Evolutionary conservation across 805 yeast genomes (phyloP).

Genomic region (Candida succiphila): DNA sequence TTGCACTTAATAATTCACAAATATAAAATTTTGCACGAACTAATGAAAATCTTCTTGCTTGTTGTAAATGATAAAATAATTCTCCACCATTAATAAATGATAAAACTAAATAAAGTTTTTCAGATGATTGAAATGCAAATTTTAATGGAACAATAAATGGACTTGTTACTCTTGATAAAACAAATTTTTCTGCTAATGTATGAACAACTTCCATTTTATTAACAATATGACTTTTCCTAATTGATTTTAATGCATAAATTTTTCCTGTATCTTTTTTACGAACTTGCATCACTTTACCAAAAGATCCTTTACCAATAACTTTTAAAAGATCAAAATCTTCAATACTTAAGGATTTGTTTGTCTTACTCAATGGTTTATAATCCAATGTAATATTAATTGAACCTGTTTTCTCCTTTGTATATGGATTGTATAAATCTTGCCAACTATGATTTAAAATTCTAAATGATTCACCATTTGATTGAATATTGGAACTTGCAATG

Average conservation of each 20-base stretch:
- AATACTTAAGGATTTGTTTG: slow-evolving; percentile 60
- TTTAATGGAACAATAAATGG: slow-evolving; percentile 96
- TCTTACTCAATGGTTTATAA: slow-evolving; percentile 24
- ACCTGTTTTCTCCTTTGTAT: slow-evolving; percentile 20
- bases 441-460: slow-evolving; percentile 64
- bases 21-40: slow-evolving; percentile 89
- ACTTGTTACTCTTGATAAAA: slow-evolving; percentile 81
- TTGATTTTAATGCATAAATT: slow-evolving; percentile 88
- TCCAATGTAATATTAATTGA: slow-evolving; percentile 30
- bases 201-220: slow-evolving; percentile 93
- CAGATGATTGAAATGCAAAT: slow-evolving; percentile 96
- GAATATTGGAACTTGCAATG: slow-evolving; percentile 30
- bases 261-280: slow-evolving; percentile 91
- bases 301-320: slow-evolving; percentile 96
- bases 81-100: slow-evolving; percentile 98
- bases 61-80: slow-evolving; percentile 62
- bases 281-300: slow-evolving; percentile 98
- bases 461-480: slow-evolving; percentile 17
- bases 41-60: slow-evolving; percentile 80
- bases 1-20: slow-evolving; percentile 87
- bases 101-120: slow-evolving; percentile 79
- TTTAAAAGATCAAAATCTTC: slow-evolving; percentile 90
- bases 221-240: slow-evolving; percentile 89
- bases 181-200: slow-evolving; percentile 93
- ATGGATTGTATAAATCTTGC: slow-evolving; percentile 24